Conservation (phyloP, 129 eudicot genomes). For the Scalesia atractyloides region DNA sequence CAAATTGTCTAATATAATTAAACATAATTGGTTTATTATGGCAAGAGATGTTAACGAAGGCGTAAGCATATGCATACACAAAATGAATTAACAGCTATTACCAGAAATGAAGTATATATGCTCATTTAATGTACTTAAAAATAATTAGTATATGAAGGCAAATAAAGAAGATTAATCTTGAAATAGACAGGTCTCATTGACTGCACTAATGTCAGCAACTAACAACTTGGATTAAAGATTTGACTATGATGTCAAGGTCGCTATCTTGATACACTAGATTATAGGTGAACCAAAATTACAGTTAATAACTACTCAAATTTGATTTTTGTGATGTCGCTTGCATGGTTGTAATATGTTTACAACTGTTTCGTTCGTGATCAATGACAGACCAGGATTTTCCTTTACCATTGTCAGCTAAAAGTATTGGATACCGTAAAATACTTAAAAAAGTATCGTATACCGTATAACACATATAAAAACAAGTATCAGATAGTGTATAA, state of each 20-base stretch:
- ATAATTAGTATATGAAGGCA: neutral
- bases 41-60: neutral
- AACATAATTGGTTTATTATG: neutral
- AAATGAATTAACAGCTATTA: neutral
- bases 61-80: neutral
- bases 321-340: neutral
- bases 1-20: slow-evolving; percentile 48
- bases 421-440: no score
- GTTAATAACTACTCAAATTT: neutral
- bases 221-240: slow-evolving; percentile 12
- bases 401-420: no score
- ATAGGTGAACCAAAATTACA: slow-evolving; percentile 16
- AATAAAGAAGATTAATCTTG: slow-evolving; percentile 1
- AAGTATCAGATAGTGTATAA: no score
- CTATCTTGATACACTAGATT: slow-evolving; percentile 3
- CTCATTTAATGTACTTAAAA: neutral
- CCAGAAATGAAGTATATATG: neutral
- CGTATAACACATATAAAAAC: no score
- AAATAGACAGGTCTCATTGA: slow-evolving; percentile 3
- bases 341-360: neutral
- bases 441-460: no score
- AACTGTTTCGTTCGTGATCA: neutral
- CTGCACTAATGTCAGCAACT: slow-evolving; percentile 19
- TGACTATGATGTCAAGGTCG: slow-evolving; percentile 25
- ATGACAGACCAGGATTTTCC: no score